phyloP scores from a whole-genome alignment of 2,329 filamentous ascomycete genomes.

The Talaromyces atroroseus region DNA sequence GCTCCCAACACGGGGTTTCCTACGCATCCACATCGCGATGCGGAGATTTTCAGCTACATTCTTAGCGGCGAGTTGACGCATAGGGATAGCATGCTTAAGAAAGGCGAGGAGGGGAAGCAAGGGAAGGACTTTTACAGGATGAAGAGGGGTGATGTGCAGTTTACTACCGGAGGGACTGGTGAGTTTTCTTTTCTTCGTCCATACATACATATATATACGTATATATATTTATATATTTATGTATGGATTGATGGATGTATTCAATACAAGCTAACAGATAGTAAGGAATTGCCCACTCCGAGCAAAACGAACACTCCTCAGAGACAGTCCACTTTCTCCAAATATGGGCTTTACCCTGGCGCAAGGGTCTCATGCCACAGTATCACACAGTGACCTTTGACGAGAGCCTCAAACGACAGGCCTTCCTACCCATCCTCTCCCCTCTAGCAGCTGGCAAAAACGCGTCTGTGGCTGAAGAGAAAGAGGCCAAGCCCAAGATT shows the following conservation, averaged over 20 bases:
- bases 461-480: conserved; percentile 59
- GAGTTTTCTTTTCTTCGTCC: conserved; percentile 22
- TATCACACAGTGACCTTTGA: conserved; percentile 71
- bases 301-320: conserved; percentile 64
- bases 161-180: conserved; percentile 78
- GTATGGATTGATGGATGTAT: too few species aligned
- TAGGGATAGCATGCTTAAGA: conserved; percentile 76
- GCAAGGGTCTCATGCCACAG: conserved; percentile 62
- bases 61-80: conserved; percentile 82
- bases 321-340: conserved; percentile 74
- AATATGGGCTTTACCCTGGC: conserved; percentile 82
- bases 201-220: not conserved
- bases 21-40: conserved; percentile 77
- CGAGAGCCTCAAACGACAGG: conserved; percentile 66
- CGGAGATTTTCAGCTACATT: conserved; percentile 86
- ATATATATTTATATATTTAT: not conserved
- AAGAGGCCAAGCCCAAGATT: conserved; percentile 56
- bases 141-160: conserved; percentile 77
- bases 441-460: conserved; percentile 62
- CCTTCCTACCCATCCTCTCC: conserved; percentile 70
- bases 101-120: conserved; percentile 56
- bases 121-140: conserved; percentile 64
- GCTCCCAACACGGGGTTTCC: conserved; percentile 70
- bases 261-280: not conserved
- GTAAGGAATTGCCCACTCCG: conserved; percentile 68